These are phyloP conservation scores for Effrenium voratum DNA, from an alignment of 73 alveolate species.

Conservation along the genomic window DNA sequence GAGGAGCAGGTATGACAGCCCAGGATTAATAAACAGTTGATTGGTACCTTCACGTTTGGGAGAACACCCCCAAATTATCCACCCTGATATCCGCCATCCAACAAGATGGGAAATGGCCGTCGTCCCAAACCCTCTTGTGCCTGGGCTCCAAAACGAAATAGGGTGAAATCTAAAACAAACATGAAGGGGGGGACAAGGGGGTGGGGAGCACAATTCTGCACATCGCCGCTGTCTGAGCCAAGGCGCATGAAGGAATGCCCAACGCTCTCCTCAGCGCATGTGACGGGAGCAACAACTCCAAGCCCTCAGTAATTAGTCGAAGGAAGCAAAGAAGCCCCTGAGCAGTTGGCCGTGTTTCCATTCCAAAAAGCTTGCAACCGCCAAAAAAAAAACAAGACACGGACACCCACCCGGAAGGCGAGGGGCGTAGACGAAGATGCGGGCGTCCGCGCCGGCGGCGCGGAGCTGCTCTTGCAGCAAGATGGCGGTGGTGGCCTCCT, in stretches of 20 bases:
- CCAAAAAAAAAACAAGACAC: neutral
- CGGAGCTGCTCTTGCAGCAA: slow-evolving; percentile 3
- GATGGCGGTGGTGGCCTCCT: slow-evolving; percentile 1
- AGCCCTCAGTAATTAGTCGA: neutral
- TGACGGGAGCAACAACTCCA: neutral
- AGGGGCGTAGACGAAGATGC: neutral
- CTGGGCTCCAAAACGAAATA: no score
- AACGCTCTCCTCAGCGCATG: neutral
- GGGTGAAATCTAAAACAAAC: no score
- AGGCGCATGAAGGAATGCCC: slow-evolving; percentile 37
- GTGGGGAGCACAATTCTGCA: no score
- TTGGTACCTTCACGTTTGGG: no score
- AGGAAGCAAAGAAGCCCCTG: neutral
- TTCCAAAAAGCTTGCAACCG: neutral
- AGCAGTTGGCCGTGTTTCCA: neutral
- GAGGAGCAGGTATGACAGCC: no score
- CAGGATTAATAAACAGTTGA: no score
- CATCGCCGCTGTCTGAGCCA: neutral
- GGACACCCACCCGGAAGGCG: neutral
- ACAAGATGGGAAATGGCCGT: no score
- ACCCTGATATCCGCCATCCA: no score
- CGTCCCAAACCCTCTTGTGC: no score
- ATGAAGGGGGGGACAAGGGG: no score
- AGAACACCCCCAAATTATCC: no score
- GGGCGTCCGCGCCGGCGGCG: slow-evolving; percentile 20